Percentiles rank a stretch among this genome's conserved stretches.
phyloP scores from a whole-genome alignment of 371 early-diverging fungal genomes.

The Choanephora cucurbitarum region DNA sequence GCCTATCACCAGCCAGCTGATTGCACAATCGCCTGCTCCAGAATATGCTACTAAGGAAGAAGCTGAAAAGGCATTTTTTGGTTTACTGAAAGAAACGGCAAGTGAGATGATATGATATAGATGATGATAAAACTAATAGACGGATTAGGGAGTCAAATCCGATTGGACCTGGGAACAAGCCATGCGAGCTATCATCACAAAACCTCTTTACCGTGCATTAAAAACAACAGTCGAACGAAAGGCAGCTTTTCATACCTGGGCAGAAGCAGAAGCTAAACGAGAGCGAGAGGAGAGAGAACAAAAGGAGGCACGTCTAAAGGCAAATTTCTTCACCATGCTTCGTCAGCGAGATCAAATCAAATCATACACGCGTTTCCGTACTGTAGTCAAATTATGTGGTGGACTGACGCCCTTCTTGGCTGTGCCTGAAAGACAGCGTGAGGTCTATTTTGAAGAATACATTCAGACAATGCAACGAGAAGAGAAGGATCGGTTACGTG shows the following conservation, averaged over 20 bases:
- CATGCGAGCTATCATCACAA: slow-evolving; percentile 79
- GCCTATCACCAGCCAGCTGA: slow-evolving; percentile 21
- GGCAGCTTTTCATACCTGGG: slow-evolving; percentile 74
- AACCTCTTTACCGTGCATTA: slow-evolving; percentile 85
- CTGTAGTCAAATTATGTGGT: slow-evolving; percentile 46
- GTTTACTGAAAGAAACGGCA: slow-evolving; percentile 74
- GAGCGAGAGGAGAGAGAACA: slow-evolving; percentile 54
- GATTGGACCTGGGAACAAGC: slow-evolving; percentile 93
- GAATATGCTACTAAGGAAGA: slow-evolving; percentile 79
- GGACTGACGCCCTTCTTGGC: slow-evolving; percentile 52
- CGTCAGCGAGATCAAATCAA: slow-evolving; percentile 44
- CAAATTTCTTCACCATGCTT: slow-evolving; percentile 46
- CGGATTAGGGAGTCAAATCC: slow-evolving; percentile 65
- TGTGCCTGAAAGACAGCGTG: slow-evolving; percentile 55
- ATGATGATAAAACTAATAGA: background rate
- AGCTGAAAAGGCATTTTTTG: slow-evolving; percentile 81
- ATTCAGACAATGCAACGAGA: slow-evolving; percentile 54
- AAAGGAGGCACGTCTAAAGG: slow-evolving; percentile 46
- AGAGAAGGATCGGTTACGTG: slow-evolving; percentile 68
- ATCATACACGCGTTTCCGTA: slow-evolving; percentile 54
- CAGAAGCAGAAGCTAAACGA: slow-evolving; percentile 56
- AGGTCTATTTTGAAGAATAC: slow-evolving; percentile 66
- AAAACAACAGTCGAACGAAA: slow-evolving; percentile 81
- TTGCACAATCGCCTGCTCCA: slow-evolving; percentile 18
- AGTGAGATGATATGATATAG: too few species aligned